phyloP scores from a whole-genome alignment of 306 rosid genomes.

The Sechiopsis laciniata region DNA sequence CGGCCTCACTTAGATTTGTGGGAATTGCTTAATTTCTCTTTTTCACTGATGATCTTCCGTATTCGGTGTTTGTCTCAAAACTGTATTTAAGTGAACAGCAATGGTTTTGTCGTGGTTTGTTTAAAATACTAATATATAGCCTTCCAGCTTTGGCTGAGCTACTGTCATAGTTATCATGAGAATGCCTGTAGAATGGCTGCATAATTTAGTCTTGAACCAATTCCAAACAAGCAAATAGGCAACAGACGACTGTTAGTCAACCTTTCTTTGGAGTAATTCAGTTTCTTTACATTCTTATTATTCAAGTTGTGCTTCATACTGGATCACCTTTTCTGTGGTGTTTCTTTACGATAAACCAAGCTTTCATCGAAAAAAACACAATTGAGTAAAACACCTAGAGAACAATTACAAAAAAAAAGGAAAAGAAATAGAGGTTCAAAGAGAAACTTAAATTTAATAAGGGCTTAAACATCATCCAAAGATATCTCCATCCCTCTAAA shows the following conservation, averaged over 20 bases:
- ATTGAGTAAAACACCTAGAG: too few relatives aligned
- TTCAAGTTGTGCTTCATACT: background rate
- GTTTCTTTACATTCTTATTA: background rate
- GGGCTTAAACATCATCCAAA: too few relatives aligned
- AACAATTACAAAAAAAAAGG: too few relatives aligned
- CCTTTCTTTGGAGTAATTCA: background rate
- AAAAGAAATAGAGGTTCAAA: too few relatives aligned
- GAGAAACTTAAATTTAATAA: too few relatives aligned
- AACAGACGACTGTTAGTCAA: background rate
- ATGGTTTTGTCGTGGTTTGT: background rate
- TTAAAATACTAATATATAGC: background rate
- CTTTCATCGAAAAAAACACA: too few relatives aligned
- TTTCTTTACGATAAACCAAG: background rate
- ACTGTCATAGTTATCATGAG: slow-evolving; percentile 3
- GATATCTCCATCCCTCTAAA: too few relatives aligned
- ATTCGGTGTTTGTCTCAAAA: background rate
- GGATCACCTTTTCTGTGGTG: background rate
- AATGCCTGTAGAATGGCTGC: background rate
- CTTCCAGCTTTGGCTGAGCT: background rate
- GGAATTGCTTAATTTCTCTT: background rate
- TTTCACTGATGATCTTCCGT: background rate
- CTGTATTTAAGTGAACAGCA: background rate
- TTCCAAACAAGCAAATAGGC: background rate
- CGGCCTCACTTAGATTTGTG: background rate
- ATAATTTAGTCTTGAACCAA: background rate